Evolutionary conservation across 2,329 filamentous ascomycete species (phyloP), one percentile per base, ranked within the genome.

Genomic region (Lecanoromycetidae sp.): DNA sequence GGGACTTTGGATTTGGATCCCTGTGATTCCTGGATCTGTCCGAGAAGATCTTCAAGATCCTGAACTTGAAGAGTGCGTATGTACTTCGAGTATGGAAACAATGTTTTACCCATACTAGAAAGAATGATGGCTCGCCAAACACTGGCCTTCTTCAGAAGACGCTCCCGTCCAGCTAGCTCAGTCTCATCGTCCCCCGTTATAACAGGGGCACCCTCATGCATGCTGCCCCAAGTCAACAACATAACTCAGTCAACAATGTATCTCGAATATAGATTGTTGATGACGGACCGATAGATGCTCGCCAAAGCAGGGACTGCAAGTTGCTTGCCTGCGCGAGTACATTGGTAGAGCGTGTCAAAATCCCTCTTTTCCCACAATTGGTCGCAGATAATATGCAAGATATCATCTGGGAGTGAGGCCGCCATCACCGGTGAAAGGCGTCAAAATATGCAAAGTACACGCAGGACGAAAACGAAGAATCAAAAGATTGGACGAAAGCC

Each of bases 81-180:
- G 61, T 82, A 84, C 30, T 75, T 69, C 56, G 76, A 82, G 58
- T 87, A 87, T 0, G 81, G 80, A 52, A 78, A 81, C 15, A 76
- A 64, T 0, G 82, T 84, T 53, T 67, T 63, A 20, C 71, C 75
- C 35, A 80, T 63, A 48, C 77, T 77, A 7, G 82, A 86, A 6
- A 78, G 65, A 48, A 83, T 74, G 54, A 86, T 75, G 2, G 79
- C 79, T 42, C 75, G 73, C 82, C 82, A 87, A 40, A 84, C 61
- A 5, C 75, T 69, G 2, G 77, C 75, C 73, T 77, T 80, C 61
- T 74, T 74, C 45, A 69, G 68, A 17, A 72, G 66, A n/a, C 66
- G 63, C 27, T 72, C 64, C 53, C 71, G 67, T 42, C 71, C 52
- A 57, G 61, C 65, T 62, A 55, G 65, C 60, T 55, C 68, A 63